These are phyloP conservation scores for Podila clonocystis DNA, from an alignment of 192 early-diverging fungal species.

Conservation along the genomic window DNA sequence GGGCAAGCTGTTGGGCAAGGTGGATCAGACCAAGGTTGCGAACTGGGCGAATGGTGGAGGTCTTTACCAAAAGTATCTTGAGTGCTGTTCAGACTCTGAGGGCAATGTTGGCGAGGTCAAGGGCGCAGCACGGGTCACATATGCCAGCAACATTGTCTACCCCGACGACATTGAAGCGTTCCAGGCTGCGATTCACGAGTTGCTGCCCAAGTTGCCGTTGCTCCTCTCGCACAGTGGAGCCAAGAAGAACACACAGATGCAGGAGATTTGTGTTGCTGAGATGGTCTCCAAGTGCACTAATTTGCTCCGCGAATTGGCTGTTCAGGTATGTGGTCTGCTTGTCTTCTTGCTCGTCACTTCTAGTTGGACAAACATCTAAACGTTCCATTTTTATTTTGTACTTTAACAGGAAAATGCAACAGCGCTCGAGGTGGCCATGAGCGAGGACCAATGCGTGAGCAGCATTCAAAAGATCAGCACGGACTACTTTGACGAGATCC, in stretches of 20 bases:
- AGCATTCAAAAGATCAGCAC: constrained; percentile 42
- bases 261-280: constrained; percentile 25
- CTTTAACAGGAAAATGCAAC: not conserved
- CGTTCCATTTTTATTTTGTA: not conserved
- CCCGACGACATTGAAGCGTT: constrained; percentile 20
- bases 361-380: not conserved
- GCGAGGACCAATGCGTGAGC: constrained; percentile 30
- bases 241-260: not conserved
- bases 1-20: constrained; percentile 33
- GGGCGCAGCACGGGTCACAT: constrained; percentile 18
- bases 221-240: not conserved
- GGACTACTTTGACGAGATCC: constrained; percentile 47
- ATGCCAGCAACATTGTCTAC: constrained; percentile 33
- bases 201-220: constrained; percentile 22
- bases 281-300: constrained; percentile 37
- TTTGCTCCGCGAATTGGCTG: constrained; percentile 30
- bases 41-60: constrained; percentile 37
- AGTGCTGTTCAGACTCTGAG: constrained; percentile 44
- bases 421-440: constrained; percentile 17
- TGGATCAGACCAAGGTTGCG: constrained; percentile 47
- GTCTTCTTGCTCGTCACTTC: not conserved
- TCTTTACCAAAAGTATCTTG: constrained; percentile 39
- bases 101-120: constrained; percentile 12
- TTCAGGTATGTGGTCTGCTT: constrained; percentile 15
- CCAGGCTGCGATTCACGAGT: constrained; percentile 7